Evolutionary conservation across 176 grass and related monocot genomes (phyloP).

Genomic region (Avena sativa): DNA sequence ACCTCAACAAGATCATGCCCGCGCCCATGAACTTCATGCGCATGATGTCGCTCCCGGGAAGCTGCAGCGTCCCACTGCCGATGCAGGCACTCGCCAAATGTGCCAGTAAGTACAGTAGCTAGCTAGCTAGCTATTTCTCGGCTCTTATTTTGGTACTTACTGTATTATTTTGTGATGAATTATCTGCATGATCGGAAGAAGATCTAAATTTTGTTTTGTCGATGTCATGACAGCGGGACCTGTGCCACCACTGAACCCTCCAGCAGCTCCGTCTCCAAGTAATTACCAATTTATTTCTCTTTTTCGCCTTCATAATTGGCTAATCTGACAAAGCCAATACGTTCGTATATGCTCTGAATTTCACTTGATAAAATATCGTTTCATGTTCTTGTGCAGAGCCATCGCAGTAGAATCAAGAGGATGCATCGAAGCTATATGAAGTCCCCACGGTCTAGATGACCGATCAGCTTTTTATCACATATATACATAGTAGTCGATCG

Average conservation of each 20-base stretch:
- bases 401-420: neutral
- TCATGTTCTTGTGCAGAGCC: neutral
- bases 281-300: neutral
- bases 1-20: conserved; percentile 41
- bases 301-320: neutral
- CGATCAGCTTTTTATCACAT: neutral
- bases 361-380: neutral
- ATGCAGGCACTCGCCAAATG: conserved; percentile 26
- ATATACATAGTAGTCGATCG: no score
- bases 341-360: neutral
- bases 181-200: neutral
- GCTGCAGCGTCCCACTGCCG: neutral
- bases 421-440: neutral
- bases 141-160: neutral
- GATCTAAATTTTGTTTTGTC: neutral
- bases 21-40: neutral
- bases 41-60: conserved; percentile 28
- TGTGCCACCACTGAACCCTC: conserved; percentile 30
- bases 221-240: neutral
- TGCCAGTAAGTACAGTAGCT: neutral
- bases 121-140: no score
- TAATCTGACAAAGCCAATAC: no score
- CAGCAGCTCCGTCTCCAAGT: conserved; percentile 9
- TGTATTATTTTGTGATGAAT: neutral
- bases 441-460: neutral